phyloP scores from a whole-genome alignment of 768 basidiomycete species.

The Leccinum aurantiacum region DNA sequence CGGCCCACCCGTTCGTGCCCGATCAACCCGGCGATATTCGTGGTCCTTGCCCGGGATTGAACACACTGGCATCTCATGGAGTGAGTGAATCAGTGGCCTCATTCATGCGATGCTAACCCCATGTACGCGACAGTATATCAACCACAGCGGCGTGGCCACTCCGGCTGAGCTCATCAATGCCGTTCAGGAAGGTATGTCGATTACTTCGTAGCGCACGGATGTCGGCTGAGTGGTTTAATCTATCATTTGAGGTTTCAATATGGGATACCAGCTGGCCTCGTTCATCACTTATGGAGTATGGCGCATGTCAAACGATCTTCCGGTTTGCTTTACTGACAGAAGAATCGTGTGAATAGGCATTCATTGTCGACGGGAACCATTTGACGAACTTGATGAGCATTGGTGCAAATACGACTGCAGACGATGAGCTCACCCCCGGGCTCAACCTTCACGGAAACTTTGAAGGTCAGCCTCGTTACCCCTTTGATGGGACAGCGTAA shows the following conservation, averaged over 20 bases:
- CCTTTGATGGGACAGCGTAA: neutral
- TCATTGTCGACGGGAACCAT: slow-evolving; percentile 29
- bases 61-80: slow-evolving; percentile 28
- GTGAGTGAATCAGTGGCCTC: slow-evolving; percentile 10
- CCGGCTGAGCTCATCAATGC: slow-evolving; percentile 26
- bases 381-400: slow-evolving; percentile 30
- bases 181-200: slow-evolving; percentile 20
- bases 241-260: slow-evolving; percentile 21
- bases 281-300: slow-evolving; percentile 23
- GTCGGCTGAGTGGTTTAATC: neutral
- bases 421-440: slow-evolving; percentile 17
- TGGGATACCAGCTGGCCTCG: slow-evolving; percentile 21
- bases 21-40: slow-evolving; percentile 23
- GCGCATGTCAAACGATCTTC: neutral
- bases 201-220: neutral
- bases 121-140: slow-evolving; percentile 15
- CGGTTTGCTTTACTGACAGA: neutral
- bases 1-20: slow-evolving; percentile 17
- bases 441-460: slow-evolving; percentile 27
- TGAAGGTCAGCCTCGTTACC: slow-evolving; percentile 13
- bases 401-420: slow-evolving; percentile 22
- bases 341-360: slow-evolving; percentile 15
- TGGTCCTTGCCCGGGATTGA: slow-evolving; percentile 27
- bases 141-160: slow-evolving; percentile 19
- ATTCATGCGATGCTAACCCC: neutral